Evolutionary conservation across 1,284 basidiomycete genomes (phyloP).

Genomic region (Coniophora puteana): DNA sequence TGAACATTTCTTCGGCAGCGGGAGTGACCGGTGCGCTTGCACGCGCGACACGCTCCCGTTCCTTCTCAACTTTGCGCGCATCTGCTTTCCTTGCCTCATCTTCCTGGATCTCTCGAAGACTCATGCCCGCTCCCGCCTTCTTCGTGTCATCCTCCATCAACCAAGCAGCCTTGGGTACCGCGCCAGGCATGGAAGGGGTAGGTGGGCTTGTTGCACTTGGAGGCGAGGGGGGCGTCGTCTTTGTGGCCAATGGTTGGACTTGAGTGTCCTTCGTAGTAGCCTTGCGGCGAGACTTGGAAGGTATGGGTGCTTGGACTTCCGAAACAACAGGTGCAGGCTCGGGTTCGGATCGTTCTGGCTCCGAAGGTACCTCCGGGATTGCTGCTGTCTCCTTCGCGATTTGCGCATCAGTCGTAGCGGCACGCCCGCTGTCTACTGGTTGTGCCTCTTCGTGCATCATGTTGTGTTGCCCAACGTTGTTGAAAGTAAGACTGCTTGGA

Average conservation of each 20-base stretch:
- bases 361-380: slow-evolving; percentile 9
- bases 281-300: slow-evolving; percentile 27
- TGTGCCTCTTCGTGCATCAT: slow-evolving; percentile 32
- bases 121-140: slow-evolving; percentile 52
- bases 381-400: slow-evolving; percentile 3
- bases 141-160: slow-evolving; percentile 60
- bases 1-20: slow-evolving; percentile 54
- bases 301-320: slow-evolving; percentile 7
- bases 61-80: slow-evolving; percentile 67
- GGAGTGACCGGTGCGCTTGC: slow-evolving; percentile 33
- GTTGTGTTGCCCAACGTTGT: slow-evolving; percentile 57
- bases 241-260: slow-evolving; percentile 17
- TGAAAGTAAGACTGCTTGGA: slow-evolving; percentile 48
- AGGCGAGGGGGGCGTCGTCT: slow-evolving; percentile 13
- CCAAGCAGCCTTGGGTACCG: slow-evolving; percentile 53
- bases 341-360: slow-evolving; percentile 13
- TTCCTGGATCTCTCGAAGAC: slow-evolving; percentile 94
- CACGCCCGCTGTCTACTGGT: slow-evolving; percentile 9
- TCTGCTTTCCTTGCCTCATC: slow-evolving; percentile 84
- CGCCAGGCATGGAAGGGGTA: slow-evolving; percentile 18
- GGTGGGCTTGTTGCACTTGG: slow-evolving; percentile 20
- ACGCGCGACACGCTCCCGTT: slow-evolving; percentile 57
- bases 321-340: slow-evolving; percentile 11
- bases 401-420: slow-evolving; percentile 13
- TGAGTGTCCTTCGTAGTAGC: slow-evolving; percentile 21